Base-by-base conservation (phyloP, 768 basidiomycete species). In the Cyclocybe aegerita region DNA sequence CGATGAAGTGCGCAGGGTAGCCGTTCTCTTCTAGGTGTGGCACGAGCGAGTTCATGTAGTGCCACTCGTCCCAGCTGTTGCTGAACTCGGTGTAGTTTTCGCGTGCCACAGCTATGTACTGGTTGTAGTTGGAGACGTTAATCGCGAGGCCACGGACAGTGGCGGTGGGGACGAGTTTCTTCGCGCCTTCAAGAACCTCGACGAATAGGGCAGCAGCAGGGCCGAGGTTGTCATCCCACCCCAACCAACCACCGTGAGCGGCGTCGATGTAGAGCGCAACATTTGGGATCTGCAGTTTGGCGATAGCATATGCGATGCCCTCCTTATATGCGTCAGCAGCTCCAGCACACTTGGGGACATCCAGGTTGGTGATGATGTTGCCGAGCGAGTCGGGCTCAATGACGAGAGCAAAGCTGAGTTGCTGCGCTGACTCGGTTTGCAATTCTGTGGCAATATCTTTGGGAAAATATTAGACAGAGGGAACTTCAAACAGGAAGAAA, bases 71-170 rank as follows among this genome's bases (percentile, higher is more conserved):
- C 56, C 66, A 67, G 41, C 60, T 60, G 52, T 62, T 58, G 38
- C 58, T 60, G 32, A 51, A 55, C n/a, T 62, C 53, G 34, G 61
- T 65, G 43, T 56, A 61, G 49, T 50, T 52, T 39, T 65, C 64
- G 5, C 60, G 65, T 11, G 55, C 43, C 36, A 53, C 31, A 23
- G 62, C 56, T 39, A 63, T 55, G 43, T 63, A 65, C 32, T 63
- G 60, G 54, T 69, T 72, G 59, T 70, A 70, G 63, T 70, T 70
- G 45, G 66, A 64, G 43, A 68, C 65, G 51, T 67, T 59, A 48
- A 61, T 67, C 34, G 65, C 57, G 29, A 71, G 52, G 33, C 69
- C 69, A 15, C 68, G 65, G 54, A 69, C 59, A 29, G 58, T 61
- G 36, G 65, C 60, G 14, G 48, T 46, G 29, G 62, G 52, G 39